Base-by-base conservation (phyloP, 345 rosid genomes). In the Eutrema yunnanense region DNA sequence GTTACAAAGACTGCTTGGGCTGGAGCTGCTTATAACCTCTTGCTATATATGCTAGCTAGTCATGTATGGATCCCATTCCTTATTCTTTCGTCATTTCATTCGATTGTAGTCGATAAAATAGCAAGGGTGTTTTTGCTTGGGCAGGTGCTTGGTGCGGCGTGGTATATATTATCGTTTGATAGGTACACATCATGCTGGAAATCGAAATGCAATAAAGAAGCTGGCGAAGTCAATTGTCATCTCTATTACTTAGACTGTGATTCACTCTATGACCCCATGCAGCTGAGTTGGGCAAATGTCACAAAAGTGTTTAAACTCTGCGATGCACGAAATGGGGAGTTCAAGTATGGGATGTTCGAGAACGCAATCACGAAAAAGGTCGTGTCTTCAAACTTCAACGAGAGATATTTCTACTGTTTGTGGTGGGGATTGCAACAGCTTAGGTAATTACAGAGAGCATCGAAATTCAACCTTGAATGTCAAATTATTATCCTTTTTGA, bases 1-100 rank as follows among this genome's bases (percentile, higher is more conserved):
- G 90, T 90, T 64, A 82, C 96, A 9, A 84, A 85, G 82, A 89
- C 98, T 54, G 98, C 96, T 36, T 93, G 98, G 97, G 94, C 97
- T 10, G 96, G 94, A n/a, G 97, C 98, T 73, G 97, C 94, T 6
- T 93, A 88, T 60, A 90, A 87, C 68, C 96, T 93, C 78, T 67
- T 87, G 42, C 67, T 93, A 26, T 90, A 82, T 84, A 85, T 89
- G 94, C 59, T 93, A 71, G 97, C 97, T 54, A 87, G 97, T 69
- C 97, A 93, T 82, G 98, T 90, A 82, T n/a, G 89, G 11, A 57
- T 13, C 30, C 16, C 49, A 13, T 37, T 16, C 26, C 26, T 10
- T 32, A 12, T 30, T 16, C 33, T 9, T 16, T 33, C 16, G 2
- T 9, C 26, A 42, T 34, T 26, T 61, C 36, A 40, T 54, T 54